Base-by-base conservation (phyloP, 1,284 basidiomycete species). In the Violaceomyces palustris region DNA sequence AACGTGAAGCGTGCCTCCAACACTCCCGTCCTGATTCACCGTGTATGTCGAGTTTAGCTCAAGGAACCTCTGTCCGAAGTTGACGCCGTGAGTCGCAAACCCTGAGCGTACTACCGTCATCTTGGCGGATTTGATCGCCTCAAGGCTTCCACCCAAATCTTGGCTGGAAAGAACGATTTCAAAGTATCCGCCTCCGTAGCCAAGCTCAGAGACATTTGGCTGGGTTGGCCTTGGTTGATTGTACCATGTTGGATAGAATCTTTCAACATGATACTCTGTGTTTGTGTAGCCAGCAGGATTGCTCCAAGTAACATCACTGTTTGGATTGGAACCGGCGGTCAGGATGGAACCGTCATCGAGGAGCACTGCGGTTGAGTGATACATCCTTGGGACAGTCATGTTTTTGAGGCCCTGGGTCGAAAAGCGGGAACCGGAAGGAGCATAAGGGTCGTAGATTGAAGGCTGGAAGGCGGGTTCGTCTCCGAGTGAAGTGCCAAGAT, bases 251-350 rank as follows among this genome's bases (percentile, higher is more conserved):
- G 77, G 76, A 50, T 77, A 76, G 76, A 89, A 92, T 42, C 85
- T 82, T 75, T 94, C 90, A 0, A 87, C 83, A 28, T 81, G 78
- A 74, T 92, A 93, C 34, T 85, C 83, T 7, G 90, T 93, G 6
- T 87, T 85, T 27, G 52, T 50, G 44, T 50, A 47, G 41, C 39
- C 41, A 19, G 61, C 50, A 10, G 48, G 34, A 50, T 66, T 68
- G 33, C 34, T 50, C 18, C 59, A 40, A 10, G 44, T 41, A 9
- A 55, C 87, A 64, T 94, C 90, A 35, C 86, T 79, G 72, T 93
- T 92, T 26, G 91, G 90, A 75, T 94, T 94, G 18, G 87, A 90
- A n/a, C 91, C 91, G 40, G 87, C 87, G 50, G 93, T 81, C 45
- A 94, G 75, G 31, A 96, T 82, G 3, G 86, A 87, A 0, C 80